phyloP scores from a whole-genome alignment of 345 rosid species.

The Combretum micranthum region DNA sequence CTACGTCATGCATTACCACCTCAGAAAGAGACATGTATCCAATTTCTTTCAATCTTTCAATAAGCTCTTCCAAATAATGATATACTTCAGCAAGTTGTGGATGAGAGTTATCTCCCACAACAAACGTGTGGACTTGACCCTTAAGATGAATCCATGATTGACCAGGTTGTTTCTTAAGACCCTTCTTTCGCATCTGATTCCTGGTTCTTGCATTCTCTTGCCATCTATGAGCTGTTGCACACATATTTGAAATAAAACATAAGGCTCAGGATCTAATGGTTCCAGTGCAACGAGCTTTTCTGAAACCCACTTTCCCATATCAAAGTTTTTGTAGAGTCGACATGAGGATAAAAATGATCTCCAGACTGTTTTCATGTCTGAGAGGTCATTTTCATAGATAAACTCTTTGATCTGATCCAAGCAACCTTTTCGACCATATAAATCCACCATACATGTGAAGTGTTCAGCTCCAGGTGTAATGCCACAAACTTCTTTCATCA shows the following conservation, averaged over 20 bases:
- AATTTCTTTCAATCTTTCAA: constrained; percentile 24
- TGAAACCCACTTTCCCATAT: constrained; percentile 37
- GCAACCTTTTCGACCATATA: constrained; percentile 44
- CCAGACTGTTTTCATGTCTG: constrained; percentile 32
- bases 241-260: constrained; percentile 35
- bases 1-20: constrained; percentile 31
- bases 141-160: constrained; percentile 50
- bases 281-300: constrained; percentile 25
- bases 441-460: constrained; percentile 50
- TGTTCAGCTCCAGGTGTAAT: constrained; percentile 44
- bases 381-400: constrained; percentile 30
- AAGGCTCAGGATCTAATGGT: constrained; percentile 36
- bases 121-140: constrained; percentile 24
- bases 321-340: constrained; percentile 30
- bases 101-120: constrained; percentile 32
- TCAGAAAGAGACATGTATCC: constrained; percentile 24
- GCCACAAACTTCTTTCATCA: constrained; percentile 35
- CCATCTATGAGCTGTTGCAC: constrained; percentile 30
- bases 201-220: constrained; percentile 33
- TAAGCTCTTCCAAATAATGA: constrained; percentile 25
- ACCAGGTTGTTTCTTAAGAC: constrained; percentile 37
- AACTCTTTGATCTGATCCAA: constrained; percentile 36
- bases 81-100: constrained; percentile 17
- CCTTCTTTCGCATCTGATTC: constrained; percentile 28
- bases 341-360: constrained; percentile 44